These are phyloP conservation scores for Paramecium pentaurelia DNA, from an alignment of 73 alveolate genomes.

Conservation along the genomic window DNA sequence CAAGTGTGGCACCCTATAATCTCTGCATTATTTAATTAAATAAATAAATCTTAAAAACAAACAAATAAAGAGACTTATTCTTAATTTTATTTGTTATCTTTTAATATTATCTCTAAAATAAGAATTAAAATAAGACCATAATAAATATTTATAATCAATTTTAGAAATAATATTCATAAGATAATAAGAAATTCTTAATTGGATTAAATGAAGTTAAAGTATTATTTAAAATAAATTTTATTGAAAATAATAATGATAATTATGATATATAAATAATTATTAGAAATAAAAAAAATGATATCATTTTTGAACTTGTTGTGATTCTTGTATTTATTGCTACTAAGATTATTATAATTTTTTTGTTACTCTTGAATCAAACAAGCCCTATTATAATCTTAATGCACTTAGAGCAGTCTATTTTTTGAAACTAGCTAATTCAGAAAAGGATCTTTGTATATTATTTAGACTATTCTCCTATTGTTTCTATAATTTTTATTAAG, in stretches of 20 bases:
- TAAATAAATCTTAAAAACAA: not conserved
- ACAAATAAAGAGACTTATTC: not conserved
- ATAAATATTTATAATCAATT: no score
- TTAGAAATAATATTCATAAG: no score
- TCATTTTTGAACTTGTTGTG: not conserved
- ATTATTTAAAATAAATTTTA: no score
- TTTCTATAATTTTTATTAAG: not conserved
- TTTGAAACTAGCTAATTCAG: slow-evolving; percentile 48
- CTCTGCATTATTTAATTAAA: slow-evolving; percentile 30
- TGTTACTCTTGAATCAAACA: slow-evolving; percentile 35
- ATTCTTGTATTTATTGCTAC: not conserved
- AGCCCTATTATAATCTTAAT: slow-evolving; percentile 9
- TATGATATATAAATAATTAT: not conserved
- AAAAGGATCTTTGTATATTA: slow-evolving; percentile 6
- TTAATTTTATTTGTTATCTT: not conserved
- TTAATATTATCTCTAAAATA: not conserved
- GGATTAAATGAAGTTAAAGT: no score
- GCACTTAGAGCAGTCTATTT: slow-evolving; percentile 40
- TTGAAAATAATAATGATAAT: no score
- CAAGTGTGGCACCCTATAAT: slow-evolving; percentile 28
- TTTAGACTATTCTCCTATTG: not conserved
- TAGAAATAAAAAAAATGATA: not conserved
- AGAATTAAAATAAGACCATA: no score
- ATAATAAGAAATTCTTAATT: no score
- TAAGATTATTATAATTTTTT: not conserved